phyloP scores from a whole-genome alignment of 164 flowering plant species.

The Tinospora cordifolia region DNA sequence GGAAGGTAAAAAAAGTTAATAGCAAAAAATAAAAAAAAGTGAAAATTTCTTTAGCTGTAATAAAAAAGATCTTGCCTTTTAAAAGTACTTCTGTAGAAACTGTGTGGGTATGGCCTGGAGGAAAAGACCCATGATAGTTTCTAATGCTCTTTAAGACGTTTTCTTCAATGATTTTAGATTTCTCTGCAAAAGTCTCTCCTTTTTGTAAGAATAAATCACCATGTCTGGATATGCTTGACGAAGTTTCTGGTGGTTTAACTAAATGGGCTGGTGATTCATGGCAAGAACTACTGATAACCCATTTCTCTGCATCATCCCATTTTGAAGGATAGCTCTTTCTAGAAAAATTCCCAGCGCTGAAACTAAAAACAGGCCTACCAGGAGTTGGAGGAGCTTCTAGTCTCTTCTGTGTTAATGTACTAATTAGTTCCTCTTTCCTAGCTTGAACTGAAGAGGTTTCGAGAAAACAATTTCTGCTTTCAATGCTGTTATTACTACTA shows the following conservation, averaged over 20 bases:
- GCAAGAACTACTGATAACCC: constrained; percentile 61
- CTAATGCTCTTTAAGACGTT: constrained; percentile 30
- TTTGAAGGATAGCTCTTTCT: constrained; percentile 78
- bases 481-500: constrained; percentile 13
- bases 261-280: constrained; percentile 67
- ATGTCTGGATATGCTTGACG: constrained; percentile 26
- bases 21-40: neutral
- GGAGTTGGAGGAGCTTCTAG: constrained; percentile 76
- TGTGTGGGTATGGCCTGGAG: constrained; percentile 31
- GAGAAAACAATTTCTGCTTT: constrained; percentile 28
- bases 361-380: constrained; percentile 77
- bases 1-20: constrained; percentile 2
- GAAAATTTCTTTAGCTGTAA: neutral
- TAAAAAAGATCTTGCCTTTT: constrained; percentile 47
- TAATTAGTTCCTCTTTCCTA: constrained; percentile 37
- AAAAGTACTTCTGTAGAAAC: constrained; percentile 44
- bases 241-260: constrained; percentile 24
- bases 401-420: constrained; percentile 35
- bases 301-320: constrained; percentile 97
- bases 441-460: constrained; percentile 30
- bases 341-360: constrained; percentile 43
- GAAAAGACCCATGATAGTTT: constrained; percentile 26
- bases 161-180: constrained; percentile 39
- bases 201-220: constrained; percentile 31
- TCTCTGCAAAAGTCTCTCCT: constrained; percentile 40